phyloP scores from a whole-genome alignment of 2,329 filamentous ascomycete genomes.

The Nemania abortiva region DNA sequence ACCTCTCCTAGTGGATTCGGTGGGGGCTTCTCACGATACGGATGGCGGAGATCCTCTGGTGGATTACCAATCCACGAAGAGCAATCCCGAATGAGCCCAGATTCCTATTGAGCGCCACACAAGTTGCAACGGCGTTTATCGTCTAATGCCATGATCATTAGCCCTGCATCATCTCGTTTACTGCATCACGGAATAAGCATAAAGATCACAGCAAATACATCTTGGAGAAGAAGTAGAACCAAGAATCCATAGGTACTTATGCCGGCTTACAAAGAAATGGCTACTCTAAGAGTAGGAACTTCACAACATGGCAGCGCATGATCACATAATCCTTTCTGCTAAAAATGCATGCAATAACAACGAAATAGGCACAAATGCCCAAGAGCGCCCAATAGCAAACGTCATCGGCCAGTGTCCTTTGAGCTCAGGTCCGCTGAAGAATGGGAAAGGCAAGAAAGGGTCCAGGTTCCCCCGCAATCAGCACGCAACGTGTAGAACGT shows the following conservation, averaged over 20 bases:
- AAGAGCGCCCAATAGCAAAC: neutral
- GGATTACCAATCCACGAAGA: slow-evolving; percentile 37
- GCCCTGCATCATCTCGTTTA: neutral
- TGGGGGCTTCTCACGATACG: slow-evolving; percentile 32
- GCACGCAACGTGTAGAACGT: slow-evolving; percentile 6
- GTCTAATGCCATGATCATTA: neutral
- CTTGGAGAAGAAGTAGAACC: too few species aligned
- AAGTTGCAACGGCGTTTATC: neutral
- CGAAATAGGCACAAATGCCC: too few species aligned
- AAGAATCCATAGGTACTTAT: neutral
- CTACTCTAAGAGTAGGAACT: neutral
- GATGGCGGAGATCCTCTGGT: slow-evolving; percentile 1
- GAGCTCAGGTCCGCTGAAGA: neutral
- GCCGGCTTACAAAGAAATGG: neutral
- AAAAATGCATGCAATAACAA: neutral
- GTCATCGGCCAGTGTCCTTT: neutral
- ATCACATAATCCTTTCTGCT: neutral
- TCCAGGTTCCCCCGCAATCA: slow-evolving; percentile 40
- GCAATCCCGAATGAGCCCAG: neutral
- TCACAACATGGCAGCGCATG: neutral
- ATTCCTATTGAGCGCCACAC: neutral
- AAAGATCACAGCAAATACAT: neutral
- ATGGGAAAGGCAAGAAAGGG: neutral
- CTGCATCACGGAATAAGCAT: neutral
- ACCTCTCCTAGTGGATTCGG: slow-evolving; percentile 24